phyloP scores from a whole-genome alignment of 345 rosid genomes.

The Melaleuca quinquenervia region DNA sequence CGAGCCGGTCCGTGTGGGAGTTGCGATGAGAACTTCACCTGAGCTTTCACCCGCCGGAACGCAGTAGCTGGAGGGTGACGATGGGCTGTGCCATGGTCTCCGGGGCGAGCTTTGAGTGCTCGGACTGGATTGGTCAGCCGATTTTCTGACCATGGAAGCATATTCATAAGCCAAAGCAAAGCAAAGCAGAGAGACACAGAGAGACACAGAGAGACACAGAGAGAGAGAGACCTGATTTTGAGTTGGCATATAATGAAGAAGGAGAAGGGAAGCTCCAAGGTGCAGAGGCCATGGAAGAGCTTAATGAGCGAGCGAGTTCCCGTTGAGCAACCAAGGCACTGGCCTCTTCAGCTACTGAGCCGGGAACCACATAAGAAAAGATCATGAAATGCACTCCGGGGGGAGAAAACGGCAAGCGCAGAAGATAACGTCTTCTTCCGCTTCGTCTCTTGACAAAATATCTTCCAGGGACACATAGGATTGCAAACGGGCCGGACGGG shows the following conservation, averaged over 20 bases:
- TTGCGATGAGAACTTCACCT: background rate
- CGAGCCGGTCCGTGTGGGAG: background rate
- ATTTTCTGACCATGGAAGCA: background rate
- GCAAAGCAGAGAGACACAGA: background rate
- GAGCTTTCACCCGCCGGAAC: background rate
- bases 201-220: background rate
- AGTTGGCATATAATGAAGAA: background rate
- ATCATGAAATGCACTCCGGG: background rate
- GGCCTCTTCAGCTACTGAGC: background rate
- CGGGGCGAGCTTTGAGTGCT: background rate
- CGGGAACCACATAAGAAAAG: background rate
- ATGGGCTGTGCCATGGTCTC: background rate
- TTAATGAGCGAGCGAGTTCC: background rate
- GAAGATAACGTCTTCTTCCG: background rate
- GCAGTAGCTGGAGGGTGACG: background rate
- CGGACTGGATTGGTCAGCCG: background rate
- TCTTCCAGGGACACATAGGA: background rate
- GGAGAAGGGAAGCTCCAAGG: background rate
- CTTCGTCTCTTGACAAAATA: background rate
- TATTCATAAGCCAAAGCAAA: background rate
- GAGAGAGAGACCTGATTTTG: background rate
- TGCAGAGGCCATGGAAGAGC: conserved; percentile 1
- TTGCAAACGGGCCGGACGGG: background rate
- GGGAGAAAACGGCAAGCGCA: too few relatives aligned
- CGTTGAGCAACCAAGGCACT: background rate